Conservation (phyloP, 257 asterid species). For the Paraleonurus japonicus region DNA sequence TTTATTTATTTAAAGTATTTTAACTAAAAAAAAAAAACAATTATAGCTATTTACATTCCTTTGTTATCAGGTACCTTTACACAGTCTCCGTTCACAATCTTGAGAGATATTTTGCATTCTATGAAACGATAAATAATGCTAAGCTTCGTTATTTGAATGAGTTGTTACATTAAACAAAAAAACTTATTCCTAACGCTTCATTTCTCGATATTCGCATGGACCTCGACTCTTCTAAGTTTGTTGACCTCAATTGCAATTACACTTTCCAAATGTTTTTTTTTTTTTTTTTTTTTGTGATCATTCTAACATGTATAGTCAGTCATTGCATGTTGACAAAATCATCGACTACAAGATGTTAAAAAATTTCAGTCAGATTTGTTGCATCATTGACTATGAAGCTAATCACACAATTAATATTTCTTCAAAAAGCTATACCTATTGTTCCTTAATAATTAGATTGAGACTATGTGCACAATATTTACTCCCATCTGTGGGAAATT, state of each 20-base stretch:
- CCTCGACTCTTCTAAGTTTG: background rate
- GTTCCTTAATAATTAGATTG: background rate
- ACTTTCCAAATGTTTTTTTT: background rate
- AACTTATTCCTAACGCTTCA: background rate
- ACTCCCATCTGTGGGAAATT: background rate
- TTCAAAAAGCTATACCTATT: slow-evolving; percentile 8
- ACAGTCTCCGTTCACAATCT: background rate
- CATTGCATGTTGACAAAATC: slow-evolving; percentile 8
- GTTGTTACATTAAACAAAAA: background rate
- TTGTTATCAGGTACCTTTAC: background rate
- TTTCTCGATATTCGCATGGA: background rate
- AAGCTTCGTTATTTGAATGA: background rate
- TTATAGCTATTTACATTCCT: background rate
- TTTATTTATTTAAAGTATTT: background rate
- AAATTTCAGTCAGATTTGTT: background rate
- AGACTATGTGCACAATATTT: slow-evolving; percentile 1
- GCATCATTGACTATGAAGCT: background rate
- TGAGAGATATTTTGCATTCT: background rate
- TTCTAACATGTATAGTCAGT: background rate
- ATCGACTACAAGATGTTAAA: slow-evolving; percentile 1
- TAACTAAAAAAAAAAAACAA: slow-evolving; percentile 7
- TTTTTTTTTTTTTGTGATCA: background rate
- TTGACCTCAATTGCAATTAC: slow-evolving; percentile 3
- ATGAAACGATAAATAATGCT: background rate
- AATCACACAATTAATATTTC: background rate